Percentiles rank a stretch among this genome's conserved stretches.
phyloP scores from a whole-genome alignment of 495 filamentous ascomycete species.

The Annulohypoxylon maeteangense region DNA sequence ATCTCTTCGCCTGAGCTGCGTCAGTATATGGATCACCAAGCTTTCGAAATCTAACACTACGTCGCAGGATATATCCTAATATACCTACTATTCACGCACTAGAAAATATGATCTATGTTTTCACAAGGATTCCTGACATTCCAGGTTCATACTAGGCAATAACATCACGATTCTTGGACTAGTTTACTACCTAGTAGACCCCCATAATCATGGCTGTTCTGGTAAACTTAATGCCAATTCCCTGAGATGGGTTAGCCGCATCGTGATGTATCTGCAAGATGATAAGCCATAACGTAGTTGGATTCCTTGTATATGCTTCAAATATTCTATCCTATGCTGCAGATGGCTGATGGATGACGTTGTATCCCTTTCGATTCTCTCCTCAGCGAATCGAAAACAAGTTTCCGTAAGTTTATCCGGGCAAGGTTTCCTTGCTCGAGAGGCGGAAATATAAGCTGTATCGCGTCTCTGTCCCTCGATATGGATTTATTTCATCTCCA shows the following conservation, averaged over 20 bases:
- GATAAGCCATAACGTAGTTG: background rate
- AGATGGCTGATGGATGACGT: conserved; percentile 31
- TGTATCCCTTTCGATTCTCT: background rate
- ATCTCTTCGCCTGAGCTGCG: conserved; percentile 23
- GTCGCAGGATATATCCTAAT: background rate
- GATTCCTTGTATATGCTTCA: too few species aligned
- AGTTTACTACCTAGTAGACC: too few species aligned
- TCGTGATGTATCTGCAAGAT: background rate
- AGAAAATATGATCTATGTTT: background rate
- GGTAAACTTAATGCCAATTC: background rate
- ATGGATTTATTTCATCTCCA: conserved; percentile 19
- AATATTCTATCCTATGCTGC: conserved; percentile 9
- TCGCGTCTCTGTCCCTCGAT: conserved; percentile 7
- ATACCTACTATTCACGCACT: background rate
- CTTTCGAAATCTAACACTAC: background rate
- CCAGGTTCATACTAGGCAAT: too few species aligned
- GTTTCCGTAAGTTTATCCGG: conserved; percentile 22
- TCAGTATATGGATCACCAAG: conserved; percentile 12
- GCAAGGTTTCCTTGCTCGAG: conserved; percentile 12
- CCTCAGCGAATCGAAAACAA: conserved; percentile 16
- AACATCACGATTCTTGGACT: too few species aligned
- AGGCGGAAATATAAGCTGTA: conserved; percentile 33
- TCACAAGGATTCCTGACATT: background rate
- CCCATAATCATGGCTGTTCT: background rate
- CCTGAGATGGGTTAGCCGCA: background rate